Conservation (phyloP, 139 green algal species). For the Gonium pectorale region DNA sequence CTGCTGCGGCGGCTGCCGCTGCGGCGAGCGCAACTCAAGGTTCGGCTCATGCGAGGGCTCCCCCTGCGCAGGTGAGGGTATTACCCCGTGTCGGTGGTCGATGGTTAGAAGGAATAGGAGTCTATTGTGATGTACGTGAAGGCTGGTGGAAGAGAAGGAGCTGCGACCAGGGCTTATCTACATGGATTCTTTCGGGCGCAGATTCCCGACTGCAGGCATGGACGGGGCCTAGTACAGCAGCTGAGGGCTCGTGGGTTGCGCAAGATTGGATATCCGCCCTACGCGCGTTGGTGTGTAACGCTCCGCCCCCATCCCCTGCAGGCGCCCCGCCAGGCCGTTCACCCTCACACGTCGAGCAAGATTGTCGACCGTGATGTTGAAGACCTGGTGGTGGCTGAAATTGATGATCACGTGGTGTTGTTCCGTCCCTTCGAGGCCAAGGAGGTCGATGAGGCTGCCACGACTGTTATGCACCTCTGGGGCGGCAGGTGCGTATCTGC, state of each 20-base stretch:
- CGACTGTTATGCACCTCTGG: conserved; percentile 20
- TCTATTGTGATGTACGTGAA: neutral
- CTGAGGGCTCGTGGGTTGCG: neutral
- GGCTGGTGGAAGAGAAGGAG: neutral
- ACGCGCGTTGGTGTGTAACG: neutral
- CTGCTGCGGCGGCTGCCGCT: neutral
- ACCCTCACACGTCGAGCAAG: neutral
- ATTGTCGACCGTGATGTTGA: conserved; percentile 34
- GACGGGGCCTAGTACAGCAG: neutral
- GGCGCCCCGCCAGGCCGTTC: neutral
- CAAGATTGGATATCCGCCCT: neutral
- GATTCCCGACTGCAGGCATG: neutral
- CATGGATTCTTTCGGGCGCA: neutral
- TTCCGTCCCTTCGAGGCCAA: conserved; percentile 15
- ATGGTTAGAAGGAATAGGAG: neutral
- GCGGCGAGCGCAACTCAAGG: neutral
- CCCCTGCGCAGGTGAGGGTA: neutral
- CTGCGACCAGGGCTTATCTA: neutral
- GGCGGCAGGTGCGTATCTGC: neutral
- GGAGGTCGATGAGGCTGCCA: conserved; percentile 28
- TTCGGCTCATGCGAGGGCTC: conserved; percentile 4
- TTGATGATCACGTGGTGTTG: conserved; percentile 28
- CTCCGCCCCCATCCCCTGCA: neutral
- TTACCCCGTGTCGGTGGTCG: neutral
- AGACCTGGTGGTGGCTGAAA: conserved; percentile 8